Evolutionary conservation across 495 filamentous ascomycete species (phyloP).

Genomic region (Chaetomium fimeti): DNA sequence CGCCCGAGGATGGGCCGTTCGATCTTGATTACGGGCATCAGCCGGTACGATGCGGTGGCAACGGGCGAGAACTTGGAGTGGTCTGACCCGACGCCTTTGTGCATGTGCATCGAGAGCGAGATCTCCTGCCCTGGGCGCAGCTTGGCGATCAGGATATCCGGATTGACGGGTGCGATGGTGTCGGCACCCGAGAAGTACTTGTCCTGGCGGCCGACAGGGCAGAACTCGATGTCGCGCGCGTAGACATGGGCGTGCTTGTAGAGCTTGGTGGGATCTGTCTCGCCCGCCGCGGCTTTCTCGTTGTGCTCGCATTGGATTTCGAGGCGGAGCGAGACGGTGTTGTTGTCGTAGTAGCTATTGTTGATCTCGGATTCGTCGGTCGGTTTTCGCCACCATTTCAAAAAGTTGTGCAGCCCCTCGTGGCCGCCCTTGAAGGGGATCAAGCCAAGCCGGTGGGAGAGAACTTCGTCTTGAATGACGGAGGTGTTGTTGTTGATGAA

Average conservation of each 20-base stretch:
- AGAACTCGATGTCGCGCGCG: slow-evolving; percentile 73
- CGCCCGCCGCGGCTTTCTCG: slow-evolving; percentile 60
- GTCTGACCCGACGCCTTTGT: slow-evolving; percentile 91
- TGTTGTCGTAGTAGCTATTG: slow-evolving; percentile 64
- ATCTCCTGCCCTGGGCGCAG: slow-evolving; percentile 87
- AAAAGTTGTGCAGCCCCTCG: slow-evolving; percentile 65
- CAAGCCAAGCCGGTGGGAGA: slow-evolving; percentile 82
- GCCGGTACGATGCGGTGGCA: slow-evolving; percentile 86
- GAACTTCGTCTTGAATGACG: slow-evolving; percentile 95
- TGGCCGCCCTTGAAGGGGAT: slow-evolving; percentile 80
- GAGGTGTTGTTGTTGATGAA: slow-evolving; percentile 94
- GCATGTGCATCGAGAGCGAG: slow-evolving; percentile 76
- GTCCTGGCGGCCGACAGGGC: slow-evolving; percentile 69
- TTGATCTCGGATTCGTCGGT: slow-evolving; percentile 30
- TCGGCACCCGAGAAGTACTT: slow-evolving; percentile 64
- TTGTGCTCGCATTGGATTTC: slow-evolving; percentile 75
- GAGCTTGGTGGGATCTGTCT: slow-evolving; percentile 75
- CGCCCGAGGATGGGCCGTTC: slow-evolving; percentile 73
- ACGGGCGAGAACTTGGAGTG: slow-evolving; percentile 98
- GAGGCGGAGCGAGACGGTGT: slow-evolving; percentile 73
- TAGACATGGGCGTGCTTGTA: slow-evolving; percentile 88
- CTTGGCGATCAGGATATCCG: slow-evolving; percentile 93
- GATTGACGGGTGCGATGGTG: slow-evolving; percentile 72
- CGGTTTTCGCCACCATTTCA: slow-evolving; percentile 69
- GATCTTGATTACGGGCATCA: slow-evolving; percentile 85